Base-by-base conservation (phyloP, 164 flowering plant genomes). In the Euptelea pleiosperma region DNA sequence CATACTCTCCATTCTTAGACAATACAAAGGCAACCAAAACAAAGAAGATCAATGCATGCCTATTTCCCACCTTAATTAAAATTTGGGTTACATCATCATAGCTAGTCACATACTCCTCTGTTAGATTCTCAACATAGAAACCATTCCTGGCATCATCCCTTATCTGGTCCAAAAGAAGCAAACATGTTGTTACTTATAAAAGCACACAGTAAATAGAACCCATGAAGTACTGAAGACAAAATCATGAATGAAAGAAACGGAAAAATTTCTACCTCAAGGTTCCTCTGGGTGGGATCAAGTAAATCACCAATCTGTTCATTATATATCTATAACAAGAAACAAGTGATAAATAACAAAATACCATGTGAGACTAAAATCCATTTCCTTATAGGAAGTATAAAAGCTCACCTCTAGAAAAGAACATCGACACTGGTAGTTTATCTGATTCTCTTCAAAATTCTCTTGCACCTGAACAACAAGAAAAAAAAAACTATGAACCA, bases 361-460 rank as follows among this genome's bases (percentile, higher is more conserved):
- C 12, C 11, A 43, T 8, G 3, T 30, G 14, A 39, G 19, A 19
- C 18, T 1, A 8, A 45, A 28, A 26, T 22, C 60, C 47, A 36
- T 15, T 0, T 21, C 28, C 34, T n/a, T 21, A 6, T 4, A 34
- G 22, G 18, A 8, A 35, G n/a, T 52, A 55, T 24, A 19, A 34
- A 59, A 22, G 35, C 21, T 40, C 63, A 90, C 97, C 93, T 94
- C 99, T 37, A 94, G 95, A 64, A 91, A 91, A 52, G 96, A 94
- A 64, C 99, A 91, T 33, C 97, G 87, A 52, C 96, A 94, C 75
- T 94, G 99, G 62, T 82, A 87, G 66, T 83, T 91, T 39, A 83
- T 66, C 61, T 74, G 85, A 55, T 78, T 85, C 18, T 75, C 85
- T 49, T 79, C 82, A 22, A 77, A 73, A 46, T 69, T 75, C 21